Percentiles rank a stretch among this genome's conserved stretches.
These are phyloP conservation scores for Onygena corvina DNA, from an alignment of 2,329 filamentous ascomycete species.

Conservation along the genomic window DNA sequence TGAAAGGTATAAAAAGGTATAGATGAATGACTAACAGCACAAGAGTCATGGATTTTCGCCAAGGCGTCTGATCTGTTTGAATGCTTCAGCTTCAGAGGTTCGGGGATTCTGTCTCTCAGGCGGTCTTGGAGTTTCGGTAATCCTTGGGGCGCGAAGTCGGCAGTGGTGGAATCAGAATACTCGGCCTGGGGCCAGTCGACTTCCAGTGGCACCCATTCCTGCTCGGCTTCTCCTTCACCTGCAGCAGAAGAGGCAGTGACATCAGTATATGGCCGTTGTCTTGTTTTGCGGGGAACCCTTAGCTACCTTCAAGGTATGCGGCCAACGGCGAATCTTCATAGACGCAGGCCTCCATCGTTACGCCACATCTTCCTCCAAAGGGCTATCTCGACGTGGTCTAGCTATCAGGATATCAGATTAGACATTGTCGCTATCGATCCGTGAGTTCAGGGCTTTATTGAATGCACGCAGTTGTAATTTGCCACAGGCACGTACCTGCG, in stretches of 20 bases:
- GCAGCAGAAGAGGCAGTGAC: background rate
- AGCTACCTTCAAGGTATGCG: conserved; percentile 74
- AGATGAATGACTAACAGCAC: conserved; percentile 38
- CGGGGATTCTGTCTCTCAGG: conserved; percentile 39
- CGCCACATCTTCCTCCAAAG: conserved; percentile 11
- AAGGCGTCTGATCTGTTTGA: conserved; percentile 24
- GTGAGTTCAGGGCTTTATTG: too few species aligned
- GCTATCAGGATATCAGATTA: conserved; percentile 1
- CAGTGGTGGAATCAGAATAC: conserved; percentile 16
- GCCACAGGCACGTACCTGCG: background rate
- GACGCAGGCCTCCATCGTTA: conserved; percentile 71
- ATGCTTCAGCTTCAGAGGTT: conserved; percentile 32
- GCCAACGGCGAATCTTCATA: conserved; percentile 79
- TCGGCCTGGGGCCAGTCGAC: conserved; percentile 12
- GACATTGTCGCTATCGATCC: background rate
- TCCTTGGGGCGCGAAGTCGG: conserved; percentile 40
- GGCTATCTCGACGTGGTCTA: background rate
- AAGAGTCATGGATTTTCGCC: conserved; percentile 35
- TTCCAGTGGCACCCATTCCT: conserved; percentile 29
- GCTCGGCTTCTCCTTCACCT: conserved; percentile 38
- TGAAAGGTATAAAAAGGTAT: background rate
- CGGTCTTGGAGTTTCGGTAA: conserved; percentile 38
- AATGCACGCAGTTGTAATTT: background rate
- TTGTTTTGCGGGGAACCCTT: conserved; percentile 2
- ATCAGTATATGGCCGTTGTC: background rate